Evolutionary conservation across 805 yeast species (phyloP).

Genomic region (Ogataea parapolymorpha): DNA sequence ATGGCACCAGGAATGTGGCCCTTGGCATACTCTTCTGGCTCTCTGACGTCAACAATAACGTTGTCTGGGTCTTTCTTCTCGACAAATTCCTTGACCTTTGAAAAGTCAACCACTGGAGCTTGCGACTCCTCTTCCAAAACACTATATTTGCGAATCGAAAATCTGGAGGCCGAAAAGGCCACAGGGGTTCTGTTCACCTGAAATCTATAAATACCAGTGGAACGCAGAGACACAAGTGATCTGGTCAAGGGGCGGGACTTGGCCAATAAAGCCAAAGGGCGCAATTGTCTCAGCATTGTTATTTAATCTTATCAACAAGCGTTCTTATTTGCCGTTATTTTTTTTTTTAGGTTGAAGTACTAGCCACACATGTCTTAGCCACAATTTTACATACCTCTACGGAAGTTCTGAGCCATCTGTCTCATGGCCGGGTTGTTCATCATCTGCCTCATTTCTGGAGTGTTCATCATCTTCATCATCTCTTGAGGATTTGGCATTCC

Average conservation of each 20-base stretch:
- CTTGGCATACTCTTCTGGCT: conserved; percentile 68
- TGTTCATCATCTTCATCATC: conserved; percentile 39
- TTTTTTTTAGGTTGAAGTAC: background rate
- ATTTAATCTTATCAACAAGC: conserved; percentile 9
- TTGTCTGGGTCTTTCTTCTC: conserved; percentile 42
- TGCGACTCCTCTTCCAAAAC: conserved; percentile 30
- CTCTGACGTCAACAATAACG: conserved; percentile 85
- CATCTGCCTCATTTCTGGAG: conserved; percentile 45
- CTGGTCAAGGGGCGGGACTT: conserved; percentile 5
- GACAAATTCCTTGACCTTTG: conserved; percentile 40
- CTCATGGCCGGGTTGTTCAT: conserved; percentile 75
- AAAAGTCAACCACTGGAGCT: conserved; percentile 31
- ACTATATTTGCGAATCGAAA: conserved; percentile 17
- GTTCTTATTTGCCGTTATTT: conserved; percentile 9
- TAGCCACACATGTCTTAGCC: conserved; percentile 3
- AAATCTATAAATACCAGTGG: background rate
- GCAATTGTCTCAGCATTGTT: conserved; percentile 7
- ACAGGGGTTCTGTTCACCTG: background rate
- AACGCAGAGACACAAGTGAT: background rate
- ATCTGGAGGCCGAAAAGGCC: background rate
- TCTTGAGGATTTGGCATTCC: conserved; percentile 46
- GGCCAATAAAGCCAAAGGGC: conserved; percentile 1
- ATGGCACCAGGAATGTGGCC: conserved; percentile 84
- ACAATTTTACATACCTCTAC: conserved; percentile 25
- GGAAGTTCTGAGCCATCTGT: conserved; percentile 51